Evolutionary conservation across 257 asterid species (phyloP), one percentile per base, ranked within the genome.

Genomic region (Salvia rosmarinus): DNA sequence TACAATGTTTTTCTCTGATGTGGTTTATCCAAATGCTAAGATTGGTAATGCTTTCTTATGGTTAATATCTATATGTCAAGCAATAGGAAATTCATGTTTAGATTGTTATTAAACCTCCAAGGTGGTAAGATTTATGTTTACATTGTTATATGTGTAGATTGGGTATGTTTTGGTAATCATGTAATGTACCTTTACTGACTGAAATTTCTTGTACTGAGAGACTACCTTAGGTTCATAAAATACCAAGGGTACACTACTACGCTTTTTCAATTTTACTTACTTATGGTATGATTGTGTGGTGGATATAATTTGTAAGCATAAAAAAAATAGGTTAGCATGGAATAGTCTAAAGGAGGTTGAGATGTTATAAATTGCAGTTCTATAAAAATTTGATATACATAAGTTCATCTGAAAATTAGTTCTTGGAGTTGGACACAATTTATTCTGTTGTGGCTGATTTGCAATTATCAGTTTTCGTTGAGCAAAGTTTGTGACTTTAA

Each of bases 91-190:
- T 19, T 34, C 40, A 37, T 17, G 25, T 32, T 54, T 19, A 54
- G 40, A 55, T 9, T 2, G 34, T 43, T 43, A 34, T 20, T 49
- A 32, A 42, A 9, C 7, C 63, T 49, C 10, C 13, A 20, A 17
- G 23, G 30, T 12, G 25, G 14, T 35, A 34, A 21, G 28, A 59
- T 25, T 21, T 43, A 37, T 72, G 71, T 63, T 21, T 37, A n/a
- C 65, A 23, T 50, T 63, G 65, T 35, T 63, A 30, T 63, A 28
- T 12, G 47, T 71, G n/a, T 16, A 46, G 44, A 50, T 30, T 64
- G 42, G 65, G 59, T 16, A 21, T 35, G 30, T 51, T 49, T 34
- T 55, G 20, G 6, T 52, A 43, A 42, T 12, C 12, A 11, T 21
- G 50, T 43, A 64, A 11, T 21, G 50, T 43, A 64, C 58, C 13